Evolutionary conservation across 768 basidiomycete genomes (phyloP), one percentile per base, ranked within the genome.

Genomic region (Filobasidium wieringae): DNA sequence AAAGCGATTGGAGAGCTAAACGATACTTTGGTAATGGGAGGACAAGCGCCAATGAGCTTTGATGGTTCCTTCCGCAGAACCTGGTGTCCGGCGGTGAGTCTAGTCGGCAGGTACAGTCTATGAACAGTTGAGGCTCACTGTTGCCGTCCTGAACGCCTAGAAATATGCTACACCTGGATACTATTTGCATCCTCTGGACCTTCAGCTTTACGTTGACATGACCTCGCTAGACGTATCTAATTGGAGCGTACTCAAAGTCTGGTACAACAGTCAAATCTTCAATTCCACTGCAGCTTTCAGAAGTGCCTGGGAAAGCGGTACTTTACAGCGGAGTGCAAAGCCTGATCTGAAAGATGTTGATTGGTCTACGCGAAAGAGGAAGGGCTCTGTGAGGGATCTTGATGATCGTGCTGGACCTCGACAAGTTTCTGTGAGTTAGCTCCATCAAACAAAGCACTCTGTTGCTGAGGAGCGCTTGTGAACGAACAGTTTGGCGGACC

Each of bases 351-450:
- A 76, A 45, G 59, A 68, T 51, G 40, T 60, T 22, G 66, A 62
- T 2, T 77, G 80, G 67, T 63, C 72, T 14, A 72, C 76, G 0
- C 80, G 82, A 78, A 75, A 78, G 1, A 74, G 78, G 12, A 68
- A 72, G 11, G 66, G 67, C 7, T 69, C 53, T 0, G 72, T 65
- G 33, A 74, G 81, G 33, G 82, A 84, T 64, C 75, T 84, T n/a
- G 84, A 84, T 59, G 72, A 82, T 53, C 78, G 80, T 31, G 80
- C 83, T 2, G 84, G 84, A 4, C 84, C 84, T 29, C 79, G 84
- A 37, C 77, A 78, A 0, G 81, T 85, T 0, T 78, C 79, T 1
- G n/a, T n/a, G n/a, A n/a, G n/a, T 14, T 47, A 24, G 26, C 15
- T 47, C 12, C 24, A 12, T 24, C 9, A 11, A 14, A 24, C 11